These are phyloP conservation scores for Nelumbo lutea DNA, from an alignment of 164 flowering plant species.

Conservation along the genomic window DNA sequence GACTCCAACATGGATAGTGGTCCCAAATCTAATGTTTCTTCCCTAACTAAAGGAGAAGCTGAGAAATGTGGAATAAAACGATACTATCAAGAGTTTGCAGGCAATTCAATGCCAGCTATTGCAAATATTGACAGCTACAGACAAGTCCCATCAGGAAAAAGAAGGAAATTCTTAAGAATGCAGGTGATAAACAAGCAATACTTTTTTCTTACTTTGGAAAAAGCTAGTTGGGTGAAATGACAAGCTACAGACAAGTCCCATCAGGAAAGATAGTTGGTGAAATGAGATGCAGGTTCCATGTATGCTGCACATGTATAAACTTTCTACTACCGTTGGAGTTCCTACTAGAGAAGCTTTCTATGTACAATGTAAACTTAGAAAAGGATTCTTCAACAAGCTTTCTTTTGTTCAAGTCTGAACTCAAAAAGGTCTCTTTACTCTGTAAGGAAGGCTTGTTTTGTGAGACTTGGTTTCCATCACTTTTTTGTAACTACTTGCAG, in stretches of 20 bases:
- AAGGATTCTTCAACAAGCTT: too few species aligned
- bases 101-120: constrained; percentile 20
- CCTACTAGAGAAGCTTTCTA: too few species aligned
- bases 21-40: constrained; percentile 8
- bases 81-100: constrained; percentile 25
- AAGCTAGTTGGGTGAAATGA: too few species aligned
- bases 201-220: constrained; percentile 53
- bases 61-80: constrained; percentile 30
- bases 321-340: too few species aligned
- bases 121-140: constrained; percentile 1
- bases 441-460: not conserved
- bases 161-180: constrained; percentile 27
- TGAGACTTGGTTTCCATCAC: not conserved
- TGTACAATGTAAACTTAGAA: too few species aligned
- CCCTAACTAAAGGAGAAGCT: constrained; percentile 11
- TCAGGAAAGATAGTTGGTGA: too few species aligned
- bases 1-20: constrained; percentile 13
- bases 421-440: not conserved
- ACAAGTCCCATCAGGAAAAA: constrained; percentile 32
- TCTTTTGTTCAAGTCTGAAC: too few species aligned
- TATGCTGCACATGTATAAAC: too few species aligned
- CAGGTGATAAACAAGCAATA: constrained; percentile 48
- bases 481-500: too few species aligned
- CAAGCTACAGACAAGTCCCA: too few species aligned
- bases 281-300: too few species aligned